Evolutionary conservation across 176 grass and related monocot species (phyloP).

Genomic region (Hordeum marinum): DNA sequence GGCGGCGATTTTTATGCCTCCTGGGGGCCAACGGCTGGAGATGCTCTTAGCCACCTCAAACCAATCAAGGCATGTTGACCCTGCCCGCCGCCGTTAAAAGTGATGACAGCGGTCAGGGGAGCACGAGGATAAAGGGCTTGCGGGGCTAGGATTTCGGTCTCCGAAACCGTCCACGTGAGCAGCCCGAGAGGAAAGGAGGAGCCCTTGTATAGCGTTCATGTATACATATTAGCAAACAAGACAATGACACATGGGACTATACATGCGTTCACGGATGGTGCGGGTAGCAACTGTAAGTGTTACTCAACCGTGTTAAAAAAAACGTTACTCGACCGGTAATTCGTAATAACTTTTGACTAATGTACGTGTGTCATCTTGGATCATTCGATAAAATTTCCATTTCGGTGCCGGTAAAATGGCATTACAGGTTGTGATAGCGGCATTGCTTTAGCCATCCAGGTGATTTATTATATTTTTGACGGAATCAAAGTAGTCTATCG

Average conservation of each 20-base stretch:
- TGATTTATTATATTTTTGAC: neutral
- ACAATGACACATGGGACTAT: neutral
- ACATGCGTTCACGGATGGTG: neutral
- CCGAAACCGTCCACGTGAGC: no score
- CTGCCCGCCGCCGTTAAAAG: no score
- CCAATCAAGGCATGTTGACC: no score
- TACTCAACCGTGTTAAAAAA: neutral
- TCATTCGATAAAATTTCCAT: conserved; percentile 23
- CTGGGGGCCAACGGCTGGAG: no score
- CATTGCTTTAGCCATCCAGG: neutral
- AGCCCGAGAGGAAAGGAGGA: no score
- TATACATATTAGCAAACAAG: neutral
- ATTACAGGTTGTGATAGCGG: neutral
- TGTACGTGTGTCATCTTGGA: neutral
- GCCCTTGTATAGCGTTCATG: neutral
- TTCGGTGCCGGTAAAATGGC: neutral
- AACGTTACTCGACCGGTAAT: no score
- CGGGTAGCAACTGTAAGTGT: neutral
- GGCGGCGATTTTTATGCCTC: no score
- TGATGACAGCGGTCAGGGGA: no score
- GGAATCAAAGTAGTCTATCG: neutral
- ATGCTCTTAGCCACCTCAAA: no score
- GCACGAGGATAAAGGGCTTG: no score
- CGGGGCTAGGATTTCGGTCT: no score
- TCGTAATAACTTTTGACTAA: neutral